A percentile compares a stretch with the other conserved stretches of the same genome.
Conservation (phyloP, 208 protist genomes). For the Crithidia expoeki region DNA sequence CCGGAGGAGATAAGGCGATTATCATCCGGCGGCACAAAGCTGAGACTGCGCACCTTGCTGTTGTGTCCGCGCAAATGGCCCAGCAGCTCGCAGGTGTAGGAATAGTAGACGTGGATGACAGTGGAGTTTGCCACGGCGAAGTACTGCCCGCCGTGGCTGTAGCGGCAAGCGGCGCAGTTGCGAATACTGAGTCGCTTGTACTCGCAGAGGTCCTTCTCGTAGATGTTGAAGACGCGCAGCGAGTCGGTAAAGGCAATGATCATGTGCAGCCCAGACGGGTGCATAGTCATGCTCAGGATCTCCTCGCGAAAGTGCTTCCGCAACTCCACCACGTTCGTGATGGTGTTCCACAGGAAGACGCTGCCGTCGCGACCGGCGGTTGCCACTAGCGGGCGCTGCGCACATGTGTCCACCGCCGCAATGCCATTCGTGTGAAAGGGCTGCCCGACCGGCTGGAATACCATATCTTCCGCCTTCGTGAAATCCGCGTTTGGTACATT, state of each 20-base stretch:
- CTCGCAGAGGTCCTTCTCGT: constrained; percentile 94
- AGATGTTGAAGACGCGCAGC: constrained; percentile 96
- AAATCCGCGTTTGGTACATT: constrained; percentile 95
- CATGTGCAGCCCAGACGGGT: constrained; percentile 95
- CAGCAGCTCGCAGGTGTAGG: constrained; percentile 95
- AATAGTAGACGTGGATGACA: constrained; percentile 96
- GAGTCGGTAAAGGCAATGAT: constrained; percentile 96
- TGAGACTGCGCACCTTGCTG: constrained; percentile 90
- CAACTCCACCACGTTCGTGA: constrained; percentile 93
- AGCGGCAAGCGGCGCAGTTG: constrained; percentile 91
- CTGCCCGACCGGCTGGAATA: constrained; percentile 92
- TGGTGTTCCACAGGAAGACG: constrained; percentile 96
- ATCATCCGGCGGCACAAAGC: constrained; percentile 93
- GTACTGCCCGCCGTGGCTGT: constrained; percentile 96
- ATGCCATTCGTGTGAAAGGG: constrained; percentile 91
- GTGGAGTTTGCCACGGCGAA: constrained; percentile 96
- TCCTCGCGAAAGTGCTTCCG: constrained; percentile 93
- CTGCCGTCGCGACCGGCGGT: constrained; percentile 92
- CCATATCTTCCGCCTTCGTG: constrained; percentile 89
- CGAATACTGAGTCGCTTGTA: constrained; percentile 95
- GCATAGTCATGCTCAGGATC: constrained; percentile 93
- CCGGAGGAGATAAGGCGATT: constrained; percentile 90
- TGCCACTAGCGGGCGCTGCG: constrained; percentile 95
- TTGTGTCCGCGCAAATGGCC: constrained; percentile 96
- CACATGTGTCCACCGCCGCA: constrained; percentile 92